Percentiles rank a stretch among this genome's conserved stretches.
Evolutionary conservation across 1,139 yeast species (phyloP).

Genomic region (Entelexis sorbosivorans): DNA sequence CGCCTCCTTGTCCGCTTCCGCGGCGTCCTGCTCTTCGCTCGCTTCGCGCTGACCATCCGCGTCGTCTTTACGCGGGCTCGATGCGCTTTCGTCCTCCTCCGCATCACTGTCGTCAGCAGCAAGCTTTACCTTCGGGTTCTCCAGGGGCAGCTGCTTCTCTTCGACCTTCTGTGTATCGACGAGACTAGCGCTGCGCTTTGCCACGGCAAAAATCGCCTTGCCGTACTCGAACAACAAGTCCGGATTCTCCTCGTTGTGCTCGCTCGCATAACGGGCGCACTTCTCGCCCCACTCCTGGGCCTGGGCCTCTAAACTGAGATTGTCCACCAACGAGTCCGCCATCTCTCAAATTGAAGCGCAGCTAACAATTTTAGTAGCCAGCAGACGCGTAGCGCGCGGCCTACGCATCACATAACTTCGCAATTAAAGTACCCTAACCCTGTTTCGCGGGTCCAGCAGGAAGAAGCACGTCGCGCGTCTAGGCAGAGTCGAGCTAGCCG

Average conservation of each 20-base stretch:
- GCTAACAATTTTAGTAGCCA: neutral
- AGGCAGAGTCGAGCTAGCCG: no score
- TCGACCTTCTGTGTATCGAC: conserved; percentile 45
- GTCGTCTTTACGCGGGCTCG: conserved; percentile 19
- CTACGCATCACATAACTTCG: no score
- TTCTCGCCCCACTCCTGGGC: conserved; percentile 12
- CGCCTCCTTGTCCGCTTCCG: neutral
- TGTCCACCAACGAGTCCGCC: neutral
- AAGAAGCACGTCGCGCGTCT: no score
- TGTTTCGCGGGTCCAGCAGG: no score
- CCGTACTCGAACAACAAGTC: conserved; percentile 70
- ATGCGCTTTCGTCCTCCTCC: conserved; percentile 29
- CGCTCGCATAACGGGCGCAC: conserved; percentile 47
- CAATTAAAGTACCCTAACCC: no score
- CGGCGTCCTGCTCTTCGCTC: conserved; percentile 24
- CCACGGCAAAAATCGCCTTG: conserved; percentile 65
- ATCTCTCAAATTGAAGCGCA: neutral
- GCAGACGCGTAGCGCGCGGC: neutral
- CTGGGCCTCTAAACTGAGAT: conserved; percentile 10
- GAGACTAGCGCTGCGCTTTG: conserved; percentile 66
- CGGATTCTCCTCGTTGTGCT: conserved; percentile 50
- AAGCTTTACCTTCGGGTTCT: conserved; percentile 21
- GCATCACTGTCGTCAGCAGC: conserved; percentile 44
- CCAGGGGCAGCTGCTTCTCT: conserved; percentile 17
- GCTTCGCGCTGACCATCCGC: conserved; percentile 31